phyloP scores from a whole-genome alignment of 176 grass and related monocot genomes.

The Puya raimondii region DNA sequence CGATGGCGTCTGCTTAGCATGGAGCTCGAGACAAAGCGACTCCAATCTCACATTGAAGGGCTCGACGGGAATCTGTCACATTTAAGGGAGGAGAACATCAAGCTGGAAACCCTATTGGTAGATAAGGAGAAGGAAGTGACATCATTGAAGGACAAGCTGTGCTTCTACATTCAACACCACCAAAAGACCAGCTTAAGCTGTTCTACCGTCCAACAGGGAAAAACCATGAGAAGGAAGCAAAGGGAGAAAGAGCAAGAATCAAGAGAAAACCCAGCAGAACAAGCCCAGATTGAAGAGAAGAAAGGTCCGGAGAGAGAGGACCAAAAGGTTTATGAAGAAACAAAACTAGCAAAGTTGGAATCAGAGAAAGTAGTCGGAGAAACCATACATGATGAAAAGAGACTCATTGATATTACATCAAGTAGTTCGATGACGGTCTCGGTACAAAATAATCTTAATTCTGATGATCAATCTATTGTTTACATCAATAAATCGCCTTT shows the following conservation, averaged over 20 bases:
- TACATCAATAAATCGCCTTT: not conserved
- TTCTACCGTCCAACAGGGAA: slow-evolving; percentile 7
- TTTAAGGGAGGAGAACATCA: slow-evolving; percentile 32
- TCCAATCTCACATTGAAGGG: slow-evolving; percentile 50
- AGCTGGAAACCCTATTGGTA: slow-evolving; percentile 28
- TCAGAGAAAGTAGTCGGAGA: slow-evolving; percentile 17
- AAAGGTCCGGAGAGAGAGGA: not conserved
- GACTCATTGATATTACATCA: slow-evolving; percentile 1
- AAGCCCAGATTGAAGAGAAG: not conserved
- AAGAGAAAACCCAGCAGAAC: no score
- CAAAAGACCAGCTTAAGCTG: not conserved
- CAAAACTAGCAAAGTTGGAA: slow-evolving; percentile 17
- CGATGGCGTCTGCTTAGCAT: slow-evolving; percentile 51
- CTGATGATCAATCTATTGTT: not conserved
- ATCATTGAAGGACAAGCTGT: slow-evolving; percentile 37
- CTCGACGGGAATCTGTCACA: slow-evolving; percentile 40
- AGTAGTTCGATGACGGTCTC: slow-evolving; percentile 2
- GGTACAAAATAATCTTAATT: not conserved
- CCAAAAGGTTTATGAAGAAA: slow-evolving; percentile 1
- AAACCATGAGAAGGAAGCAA: not conserved
- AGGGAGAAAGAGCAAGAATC: not conserved
- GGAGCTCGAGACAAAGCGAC: slow-evolving; percentile 39
- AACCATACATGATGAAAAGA: slow-evolving; percentile 4
- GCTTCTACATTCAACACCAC: slow-evolving; percentile 4
- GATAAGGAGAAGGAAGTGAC: slow-evolving; percentile 35